Base-by-base conservation (phyloP, 805 yeast genomes). In the Kockiozyma suomiensis region DNA sequence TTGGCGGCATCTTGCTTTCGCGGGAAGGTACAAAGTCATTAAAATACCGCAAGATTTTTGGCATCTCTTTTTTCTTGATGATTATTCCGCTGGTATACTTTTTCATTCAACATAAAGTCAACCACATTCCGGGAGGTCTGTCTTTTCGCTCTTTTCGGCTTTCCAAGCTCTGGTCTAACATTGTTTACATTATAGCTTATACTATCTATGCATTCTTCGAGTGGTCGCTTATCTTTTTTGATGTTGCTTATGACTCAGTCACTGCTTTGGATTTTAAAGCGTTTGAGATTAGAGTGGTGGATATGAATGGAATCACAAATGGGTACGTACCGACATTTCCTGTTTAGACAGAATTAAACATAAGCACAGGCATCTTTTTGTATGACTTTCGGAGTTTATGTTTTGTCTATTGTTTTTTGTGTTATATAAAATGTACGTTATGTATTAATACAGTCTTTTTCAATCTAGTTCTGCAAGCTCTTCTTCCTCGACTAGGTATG, bases 131-230 rank as follows among this genome's bases (percentile, higher is more conserved):
- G 0, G 99, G 99, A n/a, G 70, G 70, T 67, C 60, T 6, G 32
- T 19, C n/a, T 21, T 32, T n/a, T 30, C 17, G n/a, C n/a, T n/a
- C n/a, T n/a, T n/a, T n/a, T n/a, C n/a, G n/a, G n/a, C n/a, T n/a
- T n/a, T n/a, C n/a, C n/a, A n/a, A n/a, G n/a, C n/a, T n/a, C n/a
- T n/a, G n/a, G n/a, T n/a, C n/a, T n/a, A n/a, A n/a, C n/a, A n/a
- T n/a, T n/a, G n/a, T n/a, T n/a, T 40, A n/a, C 12, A 37, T 19
- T 1, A n/a, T 19, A 67, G 97, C 99, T 1, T 94, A 94, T 72
- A 92, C 98, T 0, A 81, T 85, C 48, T 94, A 94, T 73, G 97
- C 99, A 0, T 91, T 90, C 73, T 86, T 90, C 68, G 99, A 94
- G 76, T 94, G 99, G 99, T 76, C 88, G 0, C 78, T 94, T 70